Base-by-base conservation (phyloP, 2,329 filamentous ascomycete species). In the Karstenula rhodostoma region DNA sequence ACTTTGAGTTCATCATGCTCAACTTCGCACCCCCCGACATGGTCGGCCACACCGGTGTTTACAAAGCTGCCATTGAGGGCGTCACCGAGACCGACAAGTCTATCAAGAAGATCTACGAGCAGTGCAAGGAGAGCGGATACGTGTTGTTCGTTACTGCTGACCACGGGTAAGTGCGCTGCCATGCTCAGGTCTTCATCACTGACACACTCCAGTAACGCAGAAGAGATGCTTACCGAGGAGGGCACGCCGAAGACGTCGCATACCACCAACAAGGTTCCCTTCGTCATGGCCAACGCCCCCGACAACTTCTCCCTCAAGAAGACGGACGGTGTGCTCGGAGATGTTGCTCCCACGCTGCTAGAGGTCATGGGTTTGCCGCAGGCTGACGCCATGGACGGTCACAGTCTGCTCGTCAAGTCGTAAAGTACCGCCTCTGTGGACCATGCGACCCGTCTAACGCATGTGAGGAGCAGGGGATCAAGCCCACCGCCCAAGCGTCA, bases 21-120 rank as follows among this genome's bases (percentile, higher is more conserved):
- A 99, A 99, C 88, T 98, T 99, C 81, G 95, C 95, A 44, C 95
- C 95, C 44, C 95, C 95, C 19, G 95, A 99, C 83, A 99, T 99
- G 95, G 95, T 99, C 67, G 95, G 95, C 70, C 95, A 99, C 84
- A 99, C 95, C 12, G 95, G 95, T 76, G 93, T 97, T 62, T 98
- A 98, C 82, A 90, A 98, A 72, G 94, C 95, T 32, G 95, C 95
- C 59, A 89, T 99, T 64, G 77, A 95, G 74, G 95, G 89, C 71
- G 90, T 90, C 70, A 85, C 89, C 68, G 89, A 94, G 68, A 99
- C 95, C 13, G 95, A 99, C 80, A 92, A 91, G 83, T 94, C 92
- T 57, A 99, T 99, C 73, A 93, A 93, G 73, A 88, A 90, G 78
- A 94, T 99, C 71, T 93, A 92, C 74, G 94, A 98, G 74, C 90